phyloP scores from a whole-genome alignment of 331 rosid genomes.

The Pyrus hybrid region DNA sequence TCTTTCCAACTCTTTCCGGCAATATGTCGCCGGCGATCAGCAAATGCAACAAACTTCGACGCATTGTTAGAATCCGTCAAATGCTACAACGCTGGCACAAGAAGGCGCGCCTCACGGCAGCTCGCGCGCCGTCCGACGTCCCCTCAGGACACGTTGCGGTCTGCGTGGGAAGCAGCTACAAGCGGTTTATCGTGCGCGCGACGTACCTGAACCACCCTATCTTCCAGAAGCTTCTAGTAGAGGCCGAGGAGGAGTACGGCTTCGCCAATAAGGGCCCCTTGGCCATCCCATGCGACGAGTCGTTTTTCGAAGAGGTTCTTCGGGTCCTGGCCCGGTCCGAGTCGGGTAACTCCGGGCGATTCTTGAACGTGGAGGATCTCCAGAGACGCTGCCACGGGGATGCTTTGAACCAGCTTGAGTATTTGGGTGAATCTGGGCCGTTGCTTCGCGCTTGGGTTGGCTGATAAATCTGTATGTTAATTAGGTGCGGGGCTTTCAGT shows the following conservation, averaged over 20 bases:
- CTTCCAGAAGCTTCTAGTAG: constrained; percentile 60
- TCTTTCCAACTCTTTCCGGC: neutral
- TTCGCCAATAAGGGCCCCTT: constrained; percentile 75
- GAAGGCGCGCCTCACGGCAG: constrained; percentile 34
- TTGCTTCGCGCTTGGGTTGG: constrained; percentile 36
- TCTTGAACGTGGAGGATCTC: constrained; percentile 26
- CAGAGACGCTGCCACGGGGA: constrained; percentile 60
- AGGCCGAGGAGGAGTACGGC: constrained; percentile 94
- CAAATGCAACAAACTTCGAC: constrained; percentile 63
- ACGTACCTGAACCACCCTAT: constrained; percentile 78
- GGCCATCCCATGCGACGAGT: constrained; percentile 74
- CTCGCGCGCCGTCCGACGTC: constrained; percentile 40
- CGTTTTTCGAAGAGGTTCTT: constrained; percentile 57
- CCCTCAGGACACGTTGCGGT: constrained; percentile 85
- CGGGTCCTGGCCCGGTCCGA: constrained; percentile 44
- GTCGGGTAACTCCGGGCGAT: constrained; percentile 23
- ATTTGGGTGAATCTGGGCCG: constrained; percentile 56
- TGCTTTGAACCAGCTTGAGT: constrained; percentile 18
- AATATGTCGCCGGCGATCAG: constrained; percentile 27
- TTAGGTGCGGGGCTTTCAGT: neutral
- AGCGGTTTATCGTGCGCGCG: constrained; percentile 68
- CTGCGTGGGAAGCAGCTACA: constrained; percentile 56
- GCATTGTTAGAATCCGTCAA: constrained; percentile 67
- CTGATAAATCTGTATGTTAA: constrained; percentile 26
- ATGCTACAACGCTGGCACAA: constrained; percentile 78